These are phyloP conservation scores for Sporisorium sorghi DNA, from an alignment of 1,284 basidiomycete species.

Conservation along the genomic window DNA sequence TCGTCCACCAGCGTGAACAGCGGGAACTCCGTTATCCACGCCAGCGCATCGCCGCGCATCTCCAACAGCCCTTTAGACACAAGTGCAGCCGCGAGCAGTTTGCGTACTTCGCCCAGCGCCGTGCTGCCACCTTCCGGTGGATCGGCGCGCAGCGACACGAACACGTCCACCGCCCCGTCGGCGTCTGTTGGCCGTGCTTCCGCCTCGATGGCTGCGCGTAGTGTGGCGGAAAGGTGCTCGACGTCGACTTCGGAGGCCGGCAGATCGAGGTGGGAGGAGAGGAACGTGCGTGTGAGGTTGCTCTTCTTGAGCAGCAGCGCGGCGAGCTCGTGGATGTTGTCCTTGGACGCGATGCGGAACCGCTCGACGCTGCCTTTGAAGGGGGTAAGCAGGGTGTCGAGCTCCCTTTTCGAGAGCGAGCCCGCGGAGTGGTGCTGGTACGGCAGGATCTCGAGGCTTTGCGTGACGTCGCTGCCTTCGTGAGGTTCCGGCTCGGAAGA, in stretches of 20 bases:
- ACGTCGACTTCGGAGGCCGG: slow-evolving; percentile 42
- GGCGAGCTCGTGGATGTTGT: slow-evolving; percentile 50
- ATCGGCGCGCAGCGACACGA: slow-evolving; percentile 34
- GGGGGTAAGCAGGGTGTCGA: slow-evolving; percentile 36
- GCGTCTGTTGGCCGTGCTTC: slow-evolving; percentile 71
- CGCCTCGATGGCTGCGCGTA: slow-evolving; percentile 70
- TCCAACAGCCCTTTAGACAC: slow-evolving; percentile 74
- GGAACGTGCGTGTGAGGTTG: slow-evolving; percentile 30
- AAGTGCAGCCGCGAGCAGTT: slow-evolving; percentile 75
- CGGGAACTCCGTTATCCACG: slow-evolving; percentile 96
- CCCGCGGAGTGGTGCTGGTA: slow-evolving; percentile 31
- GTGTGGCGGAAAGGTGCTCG: slow-evolving; percentile 24
- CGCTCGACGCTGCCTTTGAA: slow-evolving; percentile 53
- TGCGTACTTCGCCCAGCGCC: slow-evolving; percentile 79
- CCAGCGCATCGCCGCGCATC: slow-evolving; percentile 77
- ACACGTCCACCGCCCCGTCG: slow-evolving; percentile 52
- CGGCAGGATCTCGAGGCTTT: slow-evolving; percentile 45
- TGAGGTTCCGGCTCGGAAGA: background rate
- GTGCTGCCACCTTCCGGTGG: slow-evolving; percentile 82
- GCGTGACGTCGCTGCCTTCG: background rate
- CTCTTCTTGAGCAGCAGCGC: slow-evolving; percentile 58
- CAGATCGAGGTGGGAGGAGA: slow-evolving; percentile 20
- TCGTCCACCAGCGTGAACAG: slow-evolving; percentile 87
- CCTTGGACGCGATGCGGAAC: slow-evolving; percentile 43
- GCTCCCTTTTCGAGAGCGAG: slow-evolving; percentile 50